Base-by-base conservation (phyloP, 352 stramenopile genomes). In the Globisporangium ultimum region DNA sequence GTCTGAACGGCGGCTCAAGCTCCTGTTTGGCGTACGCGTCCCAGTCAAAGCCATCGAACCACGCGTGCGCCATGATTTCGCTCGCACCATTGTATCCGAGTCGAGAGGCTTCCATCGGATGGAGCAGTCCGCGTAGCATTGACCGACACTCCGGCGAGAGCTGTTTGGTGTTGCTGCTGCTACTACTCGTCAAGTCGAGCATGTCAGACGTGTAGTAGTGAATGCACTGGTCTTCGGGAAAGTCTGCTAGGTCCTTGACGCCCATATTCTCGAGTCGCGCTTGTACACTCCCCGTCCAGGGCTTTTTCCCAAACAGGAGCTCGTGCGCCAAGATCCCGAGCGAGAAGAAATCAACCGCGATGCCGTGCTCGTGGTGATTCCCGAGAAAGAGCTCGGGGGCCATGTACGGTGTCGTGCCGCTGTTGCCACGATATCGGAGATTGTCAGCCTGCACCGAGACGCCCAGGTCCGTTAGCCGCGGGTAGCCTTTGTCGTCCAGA, bases 401-500 rank as follows among this genome's bases (percentile, higher is more conserved):
- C 72, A 93, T 87, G 64, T 91, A 91, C n/a, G 66, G 58, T 13
- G 66, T 67, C 0, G 83, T 93, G 7, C 83, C 80, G 55, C 80
- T 91, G 28, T 74, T 81, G 48, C 77, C 76, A 47, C 68, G 63
- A 41, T 77, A 76, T 17, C 76, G 66, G 28, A 89, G 54, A 0
- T 69, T 55, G 10, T 68, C 66, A 0, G 59, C 75, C 45, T 85
- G 70, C n/a, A 89, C 74, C 0, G 78, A 88, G 32, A 93, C 79
- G 36, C 84, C 83, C 22, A 94, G 64, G 50, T 94, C 84, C 5
- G 84, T 89, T 12, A 94, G 57, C 10, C 78, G 71, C 20, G 84
- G 78, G 48, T 89, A 92, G 0, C 83, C 83, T 21, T 84, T 70
- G n/a, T 86, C 76, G 55, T 94, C 83, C 1, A 95, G 71, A 34